Evolutionary conservation across 768 basidiomycete genomes (phyloP).

Genomic region (Serpula lacrymans): DNA sequence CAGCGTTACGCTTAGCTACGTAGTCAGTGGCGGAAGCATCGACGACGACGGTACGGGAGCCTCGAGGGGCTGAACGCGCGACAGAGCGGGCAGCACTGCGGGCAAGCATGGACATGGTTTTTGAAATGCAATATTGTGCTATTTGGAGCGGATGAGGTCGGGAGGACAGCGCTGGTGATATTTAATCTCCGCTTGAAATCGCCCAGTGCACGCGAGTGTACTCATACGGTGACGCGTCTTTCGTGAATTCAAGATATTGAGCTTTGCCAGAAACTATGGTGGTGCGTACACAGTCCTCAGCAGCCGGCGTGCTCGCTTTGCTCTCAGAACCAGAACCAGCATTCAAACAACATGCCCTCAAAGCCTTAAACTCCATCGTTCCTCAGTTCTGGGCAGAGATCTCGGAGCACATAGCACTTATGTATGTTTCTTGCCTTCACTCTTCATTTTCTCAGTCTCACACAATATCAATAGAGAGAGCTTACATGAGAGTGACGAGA

Average conservation of each 20-base stretch:
- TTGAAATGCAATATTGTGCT: constrained; percentile 9
- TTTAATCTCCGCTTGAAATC: constrained; percentile 26
- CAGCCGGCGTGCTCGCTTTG: constrained; percentile 88
- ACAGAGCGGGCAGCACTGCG: constrained; percentile 47
- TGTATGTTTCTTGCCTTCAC: constrained; percentile 51
- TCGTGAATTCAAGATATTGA: too few relatives aligned
- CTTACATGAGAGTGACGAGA: constrained; percentile 78
- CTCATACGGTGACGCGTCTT: constrained; percentile 50
- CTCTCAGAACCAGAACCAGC: constrained; percentile 84
- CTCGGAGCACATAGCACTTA: constrained; percentile 85
- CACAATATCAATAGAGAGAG: constrained; percentile 62
- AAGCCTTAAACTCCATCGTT: constrained; percentile 76
- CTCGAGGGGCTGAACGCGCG: constrained; percentile 38
- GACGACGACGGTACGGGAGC: constrained; percentile 34
- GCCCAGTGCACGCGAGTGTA: constrained; percentile 23
- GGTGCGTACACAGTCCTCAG: constrained; percentile 70
- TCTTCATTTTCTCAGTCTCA: constrained; percentile 3
- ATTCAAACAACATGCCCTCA: constrained; percentile 90
- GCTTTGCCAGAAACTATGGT: constrained; percentile 45
- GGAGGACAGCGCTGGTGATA: constrained; percentile 9
- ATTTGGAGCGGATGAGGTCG: constrained; percentile 28
- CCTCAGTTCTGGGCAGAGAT: constrained; percentile 99
- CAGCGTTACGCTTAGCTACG: constrained; percentile 49
- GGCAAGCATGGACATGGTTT: constrained; percentile 48
- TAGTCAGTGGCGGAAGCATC: constrained; percentile 42